Base-by-base conservation (phyloP, 176 grass and related monocot genomes). In the Chrysopogon serrulatus region DNA sequence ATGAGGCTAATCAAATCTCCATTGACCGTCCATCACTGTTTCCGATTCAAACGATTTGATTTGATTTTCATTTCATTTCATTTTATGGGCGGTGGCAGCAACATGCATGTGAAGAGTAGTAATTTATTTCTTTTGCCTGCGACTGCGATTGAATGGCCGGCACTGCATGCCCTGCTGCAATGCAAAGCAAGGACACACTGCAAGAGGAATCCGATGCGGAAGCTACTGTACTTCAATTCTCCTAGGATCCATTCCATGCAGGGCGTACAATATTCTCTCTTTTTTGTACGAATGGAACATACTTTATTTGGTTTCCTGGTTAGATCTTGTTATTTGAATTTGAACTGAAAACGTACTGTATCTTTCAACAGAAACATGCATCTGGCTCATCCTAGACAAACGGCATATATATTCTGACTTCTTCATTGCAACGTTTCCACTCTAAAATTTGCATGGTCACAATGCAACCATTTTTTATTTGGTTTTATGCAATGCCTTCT, bases 21-120 rank as follows among this genome's bases (percentile, higher is more conserved):
- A 67, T 86, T 88, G 77, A 91, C 88, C 84, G 66, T 76, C 80
- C 80, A 66, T 70, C 80, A 17, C 85, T 79, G 71, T 17, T 37
- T 80, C 74, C 59, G 31, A 88, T 79, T 79, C 62, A 48, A 74
- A 34, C 28, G 56, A 67, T 81, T 82, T 59, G 10, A 4, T 59
- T 59, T 12, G 0, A 27, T 27, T 59, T 34, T 10, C 8, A 23
- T 23, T 54, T 53, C 19, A 53, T 49, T 51, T 37, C 5, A 37
- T 37, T 40, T 12, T 24, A 73, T 79, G 87, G 83, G n/a, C 68
- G 67, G 87, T 87, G 64, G 71, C 49, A 61, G 28, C 31, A 73
- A 23, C 82, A 54, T 54, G 21, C 82, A 85, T 68, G 87, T 89
- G 87, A 89, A 41, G 26, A 28, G 47, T 36, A 60, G n/a, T 61